phyloP scores from a whole-genome alignment of 768 basidiomycete genomes.

The Leccinum rimulosum region DNA sequence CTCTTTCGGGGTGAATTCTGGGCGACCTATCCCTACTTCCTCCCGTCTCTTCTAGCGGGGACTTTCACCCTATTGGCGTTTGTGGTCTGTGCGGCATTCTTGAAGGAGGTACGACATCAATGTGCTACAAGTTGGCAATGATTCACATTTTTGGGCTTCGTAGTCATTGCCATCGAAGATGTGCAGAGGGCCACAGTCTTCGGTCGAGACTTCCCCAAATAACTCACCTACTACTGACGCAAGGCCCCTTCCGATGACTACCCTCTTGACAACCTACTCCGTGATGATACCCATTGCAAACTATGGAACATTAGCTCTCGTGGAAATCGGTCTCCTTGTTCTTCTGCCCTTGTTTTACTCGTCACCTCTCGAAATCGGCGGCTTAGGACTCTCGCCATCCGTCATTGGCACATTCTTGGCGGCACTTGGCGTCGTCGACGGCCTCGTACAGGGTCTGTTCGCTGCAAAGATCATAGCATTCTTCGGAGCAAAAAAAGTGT shows the following conservation, averaged over 20 bases:
- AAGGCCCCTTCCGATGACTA: slow-evolving; percentile 32
- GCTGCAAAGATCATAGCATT: slow-evolving; percentile 39
- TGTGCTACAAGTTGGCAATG: neutral
- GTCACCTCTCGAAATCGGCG: slow-evolving; percentile 42
- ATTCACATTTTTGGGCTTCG: neutral
- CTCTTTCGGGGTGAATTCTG: slow-evolving; percentile 43
- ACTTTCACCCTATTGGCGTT: slow-evolving; percentile 12
- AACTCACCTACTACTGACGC: neutral
- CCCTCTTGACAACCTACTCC: slow-evolving; percentile 24
- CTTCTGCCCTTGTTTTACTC: slow-evolving; percentile 47
- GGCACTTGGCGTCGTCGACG: slow-evolving; percentile 36
- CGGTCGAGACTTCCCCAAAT: neutral
- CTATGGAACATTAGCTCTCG: slow-evolving; percentile 41
- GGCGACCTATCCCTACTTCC: slow-evolving; percentile 36
- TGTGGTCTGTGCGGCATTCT: slow-evolving; percentile 20
- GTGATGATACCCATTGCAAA: slow-evolving; percentile 44
- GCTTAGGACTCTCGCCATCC: slow-evolving; percentile 40
- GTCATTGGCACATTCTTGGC: slow-evolving; percentile 41
- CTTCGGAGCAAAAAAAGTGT: slow-evolving; percentile 42
- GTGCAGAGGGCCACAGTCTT: neutral
- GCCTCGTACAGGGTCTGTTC: slow-evolving; percentile 39
- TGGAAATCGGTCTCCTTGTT: slow-evolving; percentile 38
- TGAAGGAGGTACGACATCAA: slow-evolving; percentile 31
- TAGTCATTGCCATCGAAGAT: slow-evolving; percentile 28
- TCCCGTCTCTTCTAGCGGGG: slow-evolving; percentile 31